Conservation (phyloP, 352 stramenopile species). For the Thalassiosira livingstoniorum region DNA sequence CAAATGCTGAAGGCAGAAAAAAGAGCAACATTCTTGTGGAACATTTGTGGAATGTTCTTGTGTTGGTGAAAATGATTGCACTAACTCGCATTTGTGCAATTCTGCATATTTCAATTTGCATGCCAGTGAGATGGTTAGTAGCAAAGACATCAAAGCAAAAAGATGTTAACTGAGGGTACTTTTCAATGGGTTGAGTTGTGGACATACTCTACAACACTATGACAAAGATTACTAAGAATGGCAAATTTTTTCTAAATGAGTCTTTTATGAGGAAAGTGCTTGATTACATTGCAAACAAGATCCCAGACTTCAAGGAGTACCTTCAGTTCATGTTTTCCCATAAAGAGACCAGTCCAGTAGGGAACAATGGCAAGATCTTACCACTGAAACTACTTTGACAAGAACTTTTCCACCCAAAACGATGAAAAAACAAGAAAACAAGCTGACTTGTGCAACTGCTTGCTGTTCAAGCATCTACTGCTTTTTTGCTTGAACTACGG, state of each 20-base stretch:
- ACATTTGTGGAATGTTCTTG: slow-evolving; percentile 32
- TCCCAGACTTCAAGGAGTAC: slow-evolving; percentile 6
- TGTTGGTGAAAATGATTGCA: slow-evolving; percentile 19
- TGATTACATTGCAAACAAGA: not conserved
- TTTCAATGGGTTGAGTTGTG: not conserved
- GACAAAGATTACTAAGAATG: not conserved
- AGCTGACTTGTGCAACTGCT: not conserved
- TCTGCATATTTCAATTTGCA: slow-evolving; percentile 18
- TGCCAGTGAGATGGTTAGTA: slow-evolving; percentile 22
- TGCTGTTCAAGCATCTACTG: not conserved
- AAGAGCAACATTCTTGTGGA: slow-evolving; percentile 30
- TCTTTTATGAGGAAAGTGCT: slow-evolving; percentile 6
- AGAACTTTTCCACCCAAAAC: not conserved
- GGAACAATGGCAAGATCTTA: not conserved
- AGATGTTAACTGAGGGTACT: not conserved
- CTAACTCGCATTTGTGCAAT: slow-evolving; percentile 8
- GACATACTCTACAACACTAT: not conserved
- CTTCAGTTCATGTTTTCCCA: slow-evolving; percentile 6
- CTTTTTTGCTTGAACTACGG: slow-evolving; percentile 4
- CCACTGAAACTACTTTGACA: not conserved
- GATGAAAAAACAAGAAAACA: not conserved
- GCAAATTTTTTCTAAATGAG: not conserved
- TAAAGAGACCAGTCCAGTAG: not conserved
- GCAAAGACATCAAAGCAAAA: slow-evolving; percentile 1
- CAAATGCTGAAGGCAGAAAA: not conserved